Conservation (phyloP, 2,329 filamentous ascomycete genomes). For the Cladosporium sp. region DNA sequence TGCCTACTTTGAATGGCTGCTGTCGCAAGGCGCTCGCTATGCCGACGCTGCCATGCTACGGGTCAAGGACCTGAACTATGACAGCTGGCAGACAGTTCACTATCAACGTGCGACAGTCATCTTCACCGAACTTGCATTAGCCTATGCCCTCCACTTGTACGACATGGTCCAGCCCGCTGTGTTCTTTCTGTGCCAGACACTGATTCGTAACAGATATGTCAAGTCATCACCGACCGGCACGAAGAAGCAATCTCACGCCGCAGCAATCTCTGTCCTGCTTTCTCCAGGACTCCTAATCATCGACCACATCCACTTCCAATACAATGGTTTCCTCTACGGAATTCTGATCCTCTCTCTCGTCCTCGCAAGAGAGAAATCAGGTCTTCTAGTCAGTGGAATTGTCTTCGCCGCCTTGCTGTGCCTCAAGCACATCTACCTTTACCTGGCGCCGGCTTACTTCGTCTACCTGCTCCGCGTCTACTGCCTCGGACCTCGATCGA, state of each 20-base stretch:
- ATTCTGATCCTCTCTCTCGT: slow-evolving; percentile 82
- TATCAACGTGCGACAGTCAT: slow-evolving; percentile 92
- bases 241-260: slow-evolving; percentile 76
- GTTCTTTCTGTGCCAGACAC: background rate
- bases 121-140: slow-evolving; percentile 73
- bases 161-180: slow-evolving; percentile 17
- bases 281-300: slow-evolving; percentile 94
- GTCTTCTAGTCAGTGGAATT: slow-evolving; percentile 71
- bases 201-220: slow-evolving; percentile 57
- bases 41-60: slow-evolving; percentile 77
- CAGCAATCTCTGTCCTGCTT: slow-evolving; percentile 80
- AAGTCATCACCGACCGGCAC: slow-evolving; percentile 60
- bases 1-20: slow-evolving; percentile 89
- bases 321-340: slow-evolving; percentile 96
- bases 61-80: slow-evolving; percentile 75
- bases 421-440: slow-evolving; percentile 97
- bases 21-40: slow-evolving; percentile 74
- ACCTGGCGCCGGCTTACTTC: slow-evolving; percentile 92
- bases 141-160: slow-evolving; percentile 75
- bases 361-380: slow-evolving; percentile 68
- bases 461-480: slow-evolving; percentile 86
- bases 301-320: slow-evolving; percentile 98
- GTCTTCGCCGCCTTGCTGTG: slow-evolving; percentile 82
- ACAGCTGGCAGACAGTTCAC: slow-evolving; percentile 89
- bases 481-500: slow-evolving; percentile 72